These are phyloP conservation scores for Penicillium olsonii DNA, from an alignment of 2,329 filamentous ascomycete species.

Conservation along the genomic window DNA sequence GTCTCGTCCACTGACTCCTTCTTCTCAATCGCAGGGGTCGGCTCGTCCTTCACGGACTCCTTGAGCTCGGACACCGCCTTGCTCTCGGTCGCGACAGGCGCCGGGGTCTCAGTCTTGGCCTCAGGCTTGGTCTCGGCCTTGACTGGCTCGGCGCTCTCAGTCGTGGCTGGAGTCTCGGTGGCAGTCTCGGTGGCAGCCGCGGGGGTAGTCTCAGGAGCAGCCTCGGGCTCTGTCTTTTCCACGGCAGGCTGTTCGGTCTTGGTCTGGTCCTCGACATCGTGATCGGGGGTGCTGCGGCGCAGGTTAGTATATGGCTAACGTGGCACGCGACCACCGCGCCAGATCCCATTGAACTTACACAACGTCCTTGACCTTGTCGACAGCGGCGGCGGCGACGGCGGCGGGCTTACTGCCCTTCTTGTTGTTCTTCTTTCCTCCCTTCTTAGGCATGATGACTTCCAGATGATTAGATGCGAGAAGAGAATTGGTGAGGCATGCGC, in stretches of 20 bases:
- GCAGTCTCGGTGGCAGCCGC: slow-evolving; percentile 4
- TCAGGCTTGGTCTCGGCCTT: slow-evolving; percentile 9
- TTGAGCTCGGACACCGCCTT: slow-evolving; percentile 16
- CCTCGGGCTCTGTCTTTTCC: slow-evolving; percentile 15
- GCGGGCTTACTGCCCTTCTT: slow-evolving; percentile 32
- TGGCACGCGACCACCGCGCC: slow-evolving; percentile 19
- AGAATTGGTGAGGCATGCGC: slow-evolving; percentile 17
- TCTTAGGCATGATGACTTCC: slow-evolving; percentile 33
- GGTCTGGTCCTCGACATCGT: slow-evolving; percentile 26
- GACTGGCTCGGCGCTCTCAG: slow-evolving; percentile 14
- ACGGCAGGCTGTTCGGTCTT: slow-evolving; percentile 19
- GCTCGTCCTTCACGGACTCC: slow-evolving; percentile 13
- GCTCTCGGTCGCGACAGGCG: slow-evolving; percentile 3
- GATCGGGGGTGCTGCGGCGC: slow-evolving; percentile 20
- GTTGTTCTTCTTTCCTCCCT: slow-evolving; percentile 36
- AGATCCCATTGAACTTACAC: slow-evolving; percentile 32
- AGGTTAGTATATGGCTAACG: slow-evolving; percentile 3
- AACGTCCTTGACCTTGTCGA: slow-evolving; percentile 24
- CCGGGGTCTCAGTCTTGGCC: neutral
- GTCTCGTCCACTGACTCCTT: slow-evolving; percentile 18
- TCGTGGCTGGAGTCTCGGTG: slow-evolving; percentile 4
- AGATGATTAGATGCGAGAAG: slow-evolving; percentile 11
- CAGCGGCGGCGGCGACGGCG: slow-evolving; percentile 20
- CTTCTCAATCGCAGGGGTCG: slow-evolving; percentile 5
- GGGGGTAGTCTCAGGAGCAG: slow-evolving; percentile 7